Base-by-base conservation (phyloP, 768 basidiomycete species). In the Kwoniella mangroviensis region DNA sequence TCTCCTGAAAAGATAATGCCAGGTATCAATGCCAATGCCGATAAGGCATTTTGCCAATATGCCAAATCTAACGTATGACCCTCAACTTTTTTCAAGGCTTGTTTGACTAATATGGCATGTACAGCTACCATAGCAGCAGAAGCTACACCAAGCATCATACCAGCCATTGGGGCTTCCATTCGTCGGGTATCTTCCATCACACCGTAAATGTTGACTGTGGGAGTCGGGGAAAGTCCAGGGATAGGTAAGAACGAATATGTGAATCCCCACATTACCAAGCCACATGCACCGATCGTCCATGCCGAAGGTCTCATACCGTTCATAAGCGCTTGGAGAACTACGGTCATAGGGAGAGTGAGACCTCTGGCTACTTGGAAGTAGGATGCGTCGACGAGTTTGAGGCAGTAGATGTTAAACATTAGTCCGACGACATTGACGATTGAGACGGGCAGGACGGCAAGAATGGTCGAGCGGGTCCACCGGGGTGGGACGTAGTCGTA, bases 401-500 rank as follows among this genome's bases (percentile, higher is more conserved):
- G 84, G 76, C 92, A 92, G 5, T 92, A 86, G 0, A 89, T 91
- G 73, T 92, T 92, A 85, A 92, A 92, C 1, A 91, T 87, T 4
- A 93, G 85, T 1, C 91, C 91, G 52, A 75, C 63, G 41, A 72
- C 70, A 52, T 74, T 74, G 56, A 58, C 73, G 15, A 63, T 41
- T 53, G 70, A 74, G 3, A 74, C 70, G 52, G 73, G 73, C 19
- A 49, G 42, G 12, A 74, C 49, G 59, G 73, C 67, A 28, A 60
- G 13, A n/a, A 74, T 53, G 42, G 63, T 71, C 3, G 66, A 34
- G 15, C 55, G 63, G 1, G 66, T 72, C 70, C 70, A 72, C 1
- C 73, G 66, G 4, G 73, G 73, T 4, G 70, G 70, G 21, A 42
- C 24, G 64, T 71, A 72, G 57, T 54, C 22, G 60, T 63, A 64